A percentile compares a stretch with the other conserved stretches of the same genome.
phyloP scores from a whole-genome alignment of 1,284 basidiomycete genomes.

The Malassezia psittaci region DNA sequence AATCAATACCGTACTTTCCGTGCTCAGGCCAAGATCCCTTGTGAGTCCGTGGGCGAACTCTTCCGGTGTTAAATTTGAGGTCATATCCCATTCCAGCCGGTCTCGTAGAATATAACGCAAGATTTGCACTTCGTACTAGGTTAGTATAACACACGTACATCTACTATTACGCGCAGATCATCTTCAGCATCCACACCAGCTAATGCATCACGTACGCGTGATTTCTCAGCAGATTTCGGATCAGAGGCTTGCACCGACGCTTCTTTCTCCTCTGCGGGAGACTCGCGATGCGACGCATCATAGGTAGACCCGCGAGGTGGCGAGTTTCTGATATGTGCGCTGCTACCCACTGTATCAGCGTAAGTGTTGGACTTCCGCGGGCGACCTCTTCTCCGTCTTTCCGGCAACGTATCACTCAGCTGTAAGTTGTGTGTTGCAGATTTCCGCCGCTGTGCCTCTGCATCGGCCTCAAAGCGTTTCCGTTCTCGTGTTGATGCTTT shows the following conservation, averaged over 20 bases:
- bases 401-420: neutral
- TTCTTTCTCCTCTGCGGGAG: neutral
- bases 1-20: conserved; percentile 76
- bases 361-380: conserved; percentile 10
- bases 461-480: conserved; percentile 9
- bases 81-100: conserved; percentile 95
- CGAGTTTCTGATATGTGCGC: neutral
- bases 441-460: conserved; percentile 7
- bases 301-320: neutral
- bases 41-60: conserved; percentile 71
- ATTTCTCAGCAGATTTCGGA: conserved; percentile 2
- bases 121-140: conserved; percentile 93
- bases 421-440: neutral
- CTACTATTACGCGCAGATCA: conserved; percentile 40
- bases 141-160: conserved; percentile 4
- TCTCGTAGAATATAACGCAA: conserved; percentile 79
- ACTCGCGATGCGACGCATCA: conserved; percentile 12
- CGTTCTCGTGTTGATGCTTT: conserved; percentile 12
- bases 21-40: conserved; percentile 72
- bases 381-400: conserved; percentile 12
- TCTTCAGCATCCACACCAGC: conserved; percentile 30
- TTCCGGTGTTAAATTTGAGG: conserved; percentile 81
- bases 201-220: conserved; percentile 16
- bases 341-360: neutral
- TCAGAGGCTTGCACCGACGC: neutral